Conservation (phyloP, 2,329 filamentous ascomycete genomes). For the Talaromyces rugulosus region DNA sequence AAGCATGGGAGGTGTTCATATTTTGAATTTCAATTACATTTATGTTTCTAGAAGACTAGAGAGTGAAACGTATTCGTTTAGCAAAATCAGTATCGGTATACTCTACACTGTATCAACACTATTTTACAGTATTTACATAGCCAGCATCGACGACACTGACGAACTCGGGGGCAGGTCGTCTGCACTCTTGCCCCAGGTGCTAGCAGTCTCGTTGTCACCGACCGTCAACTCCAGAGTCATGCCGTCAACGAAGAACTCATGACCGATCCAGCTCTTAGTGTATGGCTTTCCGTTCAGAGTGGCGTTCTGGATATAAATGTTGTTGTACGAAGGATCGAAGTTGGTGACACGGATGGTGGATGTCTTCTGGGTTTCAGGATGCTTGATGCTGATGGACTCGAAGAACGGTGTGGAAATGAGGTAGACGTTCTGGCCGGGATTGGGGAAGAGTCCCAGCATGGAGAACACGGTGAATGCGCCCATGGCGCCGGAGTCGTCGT, state of each 20-base stretch:
- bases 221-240: slow-evolving; percentile 60
- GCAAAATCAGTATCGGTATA: background rate
- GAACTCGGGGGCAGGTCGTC: slow-evolving; percentile 61
- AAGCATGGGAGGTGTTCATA: background rate
- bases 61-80: background rate
- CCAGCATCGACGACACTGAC: slow-evolving; percentile 18
- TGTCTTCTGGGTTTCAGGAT: slow-evolving; percentile 54
- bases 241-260: slow-evolving; percentile 63
- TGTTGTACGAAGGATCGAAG: slow-evolving; percentile 55
- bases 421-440: slow-evolving; percentile 64
- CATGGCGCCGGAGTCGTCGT: slow-evolving; percentile 67
- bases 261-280: slow-evolving; percentile 62
- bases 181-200: slow-evolving; percentile 58
- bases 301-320: slow-evolving; percentile 62
- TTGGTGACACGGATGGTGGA: slow-evolving; percentile 57
- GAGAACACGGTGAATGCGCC: slow-evolving; percentile 60
- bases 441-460: slow-evolving; percentile 67
- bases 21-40: background rate
- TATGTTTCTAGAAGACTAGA: too few species aligned
- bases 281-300: slow-evolving; percentile 58
- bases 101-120: background rate
- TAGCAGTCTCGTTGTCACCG: slow-evolving; percentile 58
- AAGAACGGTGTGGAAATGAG: slow-evolving; percentile 65
- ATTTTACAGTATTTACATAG: slow-evolving; percentile 2
- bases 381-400: slow-evolving; percentile 52